These are phyloP conservation scores for Saccharum hybrid DNA, from an alignment of 202 grass and related monocot species.

Conservation along the genomic window DNA sequence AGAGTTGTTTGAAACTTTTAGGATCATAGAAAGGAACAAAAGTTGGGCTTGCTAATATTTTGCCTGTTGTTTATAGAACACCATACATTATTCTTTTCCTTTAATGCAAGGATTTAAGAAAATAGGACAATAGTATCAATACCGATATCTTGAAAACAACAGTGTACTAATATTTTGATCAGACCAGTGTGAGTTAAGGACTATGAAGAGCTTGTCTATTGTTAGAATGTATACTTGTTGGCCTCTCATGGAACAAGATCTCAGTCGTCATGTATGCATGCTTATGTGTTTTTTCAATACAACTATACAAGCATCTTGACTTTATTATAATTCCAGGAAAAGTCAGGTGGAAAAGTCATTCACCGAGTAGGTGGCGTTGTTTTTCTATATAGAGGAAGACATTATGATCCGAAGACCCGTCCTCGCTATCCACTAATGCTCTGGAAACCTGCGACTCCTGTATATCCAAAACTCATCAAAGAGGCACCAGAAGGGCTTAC, in stretches of 20 bases:
- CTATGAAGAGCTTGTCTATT: slow-evolving; percentile 21
- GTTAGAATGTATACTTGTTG: slow-evolving; percentile 39
- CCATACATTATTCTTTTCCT: background rate
- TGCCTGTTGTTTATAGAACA: background rate
- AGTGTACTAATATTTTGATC: slow-evolving; percentile 14
- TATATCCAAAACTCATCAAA: slow-evolving; percentile 93
- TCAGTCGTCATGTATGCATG: slow-evolving; percentile 20
- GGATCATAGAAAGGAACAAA: background rate
- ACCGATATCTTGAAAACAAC: background rate
- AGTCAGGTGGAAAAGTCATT: slow-evolving; percentile 82
- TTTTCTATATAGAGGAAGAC: slow-evolving; percentile 81
- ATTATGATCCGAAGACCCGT: slow-evolving; percentile 66
- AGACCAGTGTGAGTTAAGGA: slow-evolving; percentile 1
- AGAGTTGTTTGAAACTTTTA: slow-evolving; percentile 6
- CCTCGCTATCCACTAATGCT: slow-evolving; percentile 94
- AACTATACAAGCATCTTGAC: slow-evolving; percentile 26
- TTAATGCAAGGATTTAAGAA: background rate
- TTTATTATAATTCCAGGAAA: slow-evolving; percentile 67
- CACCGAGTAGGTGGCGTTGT: slow-evolving; percentile 71
- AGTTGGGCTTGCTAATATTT: background rate
- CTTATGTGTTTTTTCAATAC: slow-evolving; percentile 17
- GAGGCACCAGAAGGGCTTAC: slow-evolving; percentile 82
- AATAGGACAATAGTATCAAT: background rate
- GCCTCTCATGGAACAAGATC: slow-evolving; percentile 28
- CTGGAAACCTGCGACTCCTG: slow-evolving; percentile 92